These are phyloP conservation scores for Boletus vinaceobasis DNA, from an alignment of 768 basidiomycete species.

Conservation along the genomic window DNA sequence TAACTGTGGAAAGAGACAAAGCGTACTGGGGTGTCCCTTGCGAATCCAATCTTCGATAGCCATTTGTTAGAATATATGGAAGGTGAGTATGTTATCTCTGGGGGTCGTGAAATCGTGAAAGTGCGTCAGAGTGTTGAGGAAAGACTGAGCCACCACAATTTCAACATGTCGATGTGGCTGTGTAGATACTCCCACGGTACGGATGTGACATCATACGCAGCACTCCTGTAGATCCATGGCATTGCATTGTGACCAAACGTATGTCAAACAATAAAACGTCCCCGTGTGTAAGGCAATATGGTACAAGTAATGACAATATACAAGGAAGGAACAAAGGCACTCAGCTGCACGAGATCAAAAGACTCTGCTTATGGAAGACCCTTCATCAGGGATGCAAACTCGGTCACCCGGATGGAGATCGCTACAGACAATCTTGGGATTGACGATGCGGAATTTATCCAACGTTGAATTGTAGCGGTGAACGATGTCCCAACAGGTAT, in stretches of 20 bases:
- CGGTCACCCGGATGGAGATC: conserved; percentile 56
- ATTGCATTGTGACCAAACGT: not conserved
- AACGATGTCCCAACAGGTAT: conserved; percentile 65
- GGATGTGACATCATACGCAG: conserved; percentile 19
- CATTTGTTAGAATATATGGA: conserved; percentile 27
- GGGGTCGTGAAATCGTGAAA: conserved; percentile 28
- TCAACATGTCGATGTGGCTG: conserved; percentile 27
- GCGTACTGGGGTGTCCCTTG: conserved; percentile 56
- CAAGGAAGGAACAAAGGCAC: not conserved
- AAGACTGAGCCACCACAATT: conserved; percentile 8
- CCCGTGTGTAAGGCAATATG: conserved; percentile 5
- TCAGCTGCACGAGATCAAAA: conserved; percentile 14
- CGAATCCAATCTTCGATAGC: conserved; percentile 40
- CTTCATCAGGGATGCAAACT: conserved; percentile 53
- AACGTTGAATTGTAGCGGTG: conserved; percentile 45
- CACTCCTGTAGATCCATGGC: too few species aligned
- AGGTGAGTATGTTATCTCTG: conserved; percentile 14
- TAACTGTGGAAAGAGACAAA: not conserved
- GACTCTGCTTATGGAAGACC: conserved; percentile 31
- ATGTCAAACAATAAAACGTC: not conserved
- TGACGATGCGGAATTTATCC: conserved; percentile 50
- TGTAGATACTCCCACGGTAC: conserved; percentile 14
- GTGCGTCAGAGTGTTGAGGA: conserved; percentile 12
- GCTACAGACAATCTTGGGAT: conserved; percentile 54
- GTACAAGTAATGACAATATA: conserved; percentile 21